Evolutionary conservation across 2,329 filamentous ascomycete genomes (phyloP), one percentile per base, ranked within the genome.

Genomic region (Fusarium agapanthi): DNA sequence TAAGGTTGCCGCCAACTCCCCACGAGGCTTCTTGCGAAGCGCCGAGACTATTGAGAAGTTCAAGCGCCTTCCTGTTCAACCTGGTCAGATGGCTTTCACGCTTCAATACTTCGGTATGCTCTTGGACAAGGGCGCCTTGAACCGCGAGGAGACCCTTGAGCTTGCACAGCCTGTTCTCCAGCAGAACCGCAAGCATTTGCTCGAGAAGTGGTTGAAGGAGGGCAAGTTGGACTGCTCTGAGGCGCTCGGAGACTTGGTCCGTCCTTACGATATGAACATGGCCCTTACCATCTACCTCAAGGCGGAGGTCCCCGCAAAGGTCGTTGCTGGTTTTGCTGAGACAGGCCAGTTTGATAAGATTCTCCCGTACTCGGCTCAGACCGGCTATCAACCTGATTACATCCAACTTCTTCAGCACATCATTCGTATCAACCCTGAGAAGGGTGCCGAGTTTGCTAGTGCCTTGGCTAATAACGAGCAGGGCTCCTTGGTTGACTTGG

Each of bases 41-140:
- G 88, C 94, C 28, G 94, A 97, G 79, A 99, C 96, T 12, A 98
- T 99, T 80, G 95, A 98, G 84, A 92, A 93, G 77, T 97, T 99
- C 86, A 98, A 98, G 89, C 90, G 89, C 62, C 87, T 97, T 22
- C 94, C 94, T 20, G 89, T 91, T 69, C 90, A 93, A 75, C 91
- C 91, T 38, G 94, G 94, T 48, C 93, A 97, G 81, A 94, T 99
- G 84, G 97, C 96, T 3, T 91, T 94, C 76, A 97, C 98, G 67
- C 88, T 99, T 59, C 96, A 98, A 81, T 99, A 99, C 84, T 99
- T 99, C 76, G 96, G 96, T 71, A 95, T 98, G 89, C 88, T 99
- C 47, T 88, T 99, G 38, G 97, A 99, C 81, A 98, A 99, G 88
- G 95, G 96, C 65, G 89, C 90, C 34, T 86, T 99, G 50, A 99